These are phyloP conservation scores for Thielaviopsis punctulata DNA, from an alignment of 2,329 filamentous ascomycete genomes.

Conservation along the genomic window DNA sequence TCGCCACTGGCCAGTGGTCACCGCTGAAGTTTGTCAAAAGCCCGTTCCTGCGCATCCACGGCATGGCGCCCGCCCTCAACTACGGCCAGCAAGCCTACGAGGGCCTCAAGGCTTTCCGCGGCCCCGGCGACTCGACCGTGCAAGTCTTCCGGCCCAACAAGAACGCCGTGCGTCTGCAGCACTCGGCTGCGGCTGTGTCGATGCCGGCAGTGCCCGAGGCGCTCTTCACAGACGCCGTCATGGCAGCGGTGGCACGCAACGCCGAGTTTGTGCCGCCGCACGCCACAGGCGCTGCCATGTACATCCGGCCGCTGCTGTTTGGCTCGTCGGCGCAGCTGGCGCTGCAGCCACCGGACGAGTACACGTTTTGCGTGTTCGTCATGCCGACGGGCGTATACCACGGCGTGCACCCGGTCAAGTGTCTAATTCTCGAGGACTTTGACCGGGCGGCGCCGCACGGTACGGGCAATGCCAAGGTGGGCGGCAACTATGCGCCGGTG, in stretches of 20 bases:
- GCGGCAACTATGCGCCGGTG: conserved; percentile 91
- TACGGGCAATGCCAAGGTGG: conserved; percentile 81
- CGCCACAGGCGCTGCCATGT: conserved; percentile 77
- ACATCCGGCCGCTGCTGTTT: conserved; percentile 77
- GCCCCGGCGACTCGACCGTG: conserved; percentile 50
- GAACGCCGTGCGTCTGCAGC: conserved; percentile 71
- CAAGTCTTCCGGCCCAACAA: conserved; percentile 74
- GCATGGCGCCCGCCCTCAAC: conserved; percentile 88
- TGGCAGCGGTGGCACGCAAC: conserved; percentile 71
- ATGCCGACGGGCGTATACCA: conserved; percentile 91
- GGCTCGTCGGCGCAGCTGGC: conserved; percentile 77
- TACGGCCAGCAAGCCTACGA: conserved; percentile 97
- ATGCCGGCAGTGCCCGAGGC: conserved; percentile 65
- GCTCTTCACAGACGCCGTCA: conserved; percentile 59
- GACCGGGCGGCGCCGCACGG: conserved; percentile 86
- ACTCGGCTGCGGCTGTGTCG: conserved; percentile 68
- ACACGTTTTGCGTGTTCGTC: conserved; percentile 79
- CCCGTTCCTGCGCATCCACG: conserved; percentile 76
- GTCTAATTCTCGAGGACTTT: conserved; percentile 79
- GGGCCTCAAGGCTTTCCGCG: conserved; percentile 91
- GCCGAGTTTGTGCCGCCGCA: conserved; percentile 84
- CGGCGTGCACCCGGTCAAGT: conserved; percentile 72
- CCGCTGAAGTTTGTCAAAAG: conserved; percentile 62
- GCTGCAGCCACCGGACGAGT: conserved; percentile 74
- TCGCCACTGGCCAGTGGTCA: conserved; percentile 59